Base-by-base conservation (phyloP, 2,329 filamentous ascomycete species). In the Clonostachys chloroleuca region DNA sequence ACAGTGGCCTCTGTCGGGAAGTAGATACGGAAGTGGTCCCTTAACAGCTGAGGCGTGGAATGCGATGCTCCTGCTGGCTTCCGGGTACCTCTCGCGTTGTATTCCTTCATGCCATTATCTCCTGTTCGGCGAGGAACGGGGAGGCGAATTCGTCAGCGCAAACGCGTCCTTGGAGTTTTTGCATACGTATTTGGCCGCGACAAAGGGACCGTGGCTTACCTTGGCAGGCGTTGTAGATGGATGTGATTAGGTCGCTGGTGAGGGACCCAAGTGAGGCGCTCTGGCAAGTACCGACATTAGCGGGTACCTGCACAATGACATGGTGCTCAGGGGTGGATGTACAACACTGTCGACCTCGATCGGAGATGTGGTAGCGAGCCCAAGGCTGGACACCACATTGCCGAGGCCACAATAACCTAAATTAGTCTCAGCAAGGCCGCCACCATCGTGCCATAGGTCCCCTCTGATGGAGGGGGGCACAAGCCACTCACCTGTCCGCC, bases 201-300 rank as follows among this genome's bases (percentile, higher is more conserved):
- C 24, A 49, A 49, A 53, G 46, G 54, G 52, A 42, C 46, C 42
- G 10, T 37, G 20, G 24, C 45, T 47, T 62, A 79, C 78, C 78
- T 68, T 77, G 72, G 56, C 77, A 76, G 39, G 78, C 75, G 50
- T 72, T 68, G 57, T 80, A 81, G 16, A 83, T 65, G 10, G 72
- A 69, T 46, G 64, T 64, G 30, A 96, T 64, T 49, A 95, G 82
- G 7, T 80, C 76, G 40, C 79, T 73, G 46, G 83, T 90, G 40
- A 97, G 61, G 9, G 82, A 82, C 16, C 92, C 94, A 6, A 97
- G 68, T 1, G 92, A 96, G 1, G 92, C 89, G 20, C 87, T 80
- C 84, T 87, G 52, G 40, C 43, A 41, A 40, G 18, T 34, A 49
- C 16, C 39, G 34, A 40, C 18, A 36, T 34, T 41, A 40, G 46